Percentiles rank a stretch among this genome's conserved stretches.
Conservation (phyloP, 768 basidiomycete species). For the Cystofilobasidium macerans region DNA sequence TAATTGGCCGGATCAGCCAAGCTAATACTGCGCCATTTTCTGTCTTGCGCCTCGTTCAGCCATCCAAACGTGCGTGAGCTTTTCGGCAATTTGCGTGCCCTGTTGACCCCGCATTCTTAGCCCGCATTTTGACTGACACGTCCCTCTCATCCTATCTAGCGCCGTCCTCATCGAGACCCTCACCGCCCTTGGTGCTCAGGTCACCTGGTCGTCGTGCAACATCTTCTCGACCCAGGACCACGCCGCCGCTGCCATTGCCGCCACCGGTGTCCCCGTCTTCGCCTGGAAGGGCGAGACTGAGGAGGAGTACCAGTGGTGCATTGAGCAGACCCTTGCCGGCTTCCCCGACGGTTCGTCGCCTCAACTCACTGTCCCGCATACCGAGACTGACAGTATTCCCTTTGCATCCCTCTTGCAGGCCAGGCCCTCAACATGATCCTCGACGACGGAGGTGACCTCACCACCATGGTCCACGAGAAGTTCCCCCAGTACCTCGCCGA, state of each 20-base stretch:
- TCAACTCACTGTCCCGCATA: neutral
- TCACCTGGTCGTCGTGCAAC: slow-evolving; percentile 99
- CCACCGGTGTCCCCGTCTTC: slow-evolving; percentile 94
- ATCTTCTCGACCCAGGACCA: slow-evolving; percentile 99
- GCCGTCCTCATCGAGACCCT: slow-evolving; percentile 98
- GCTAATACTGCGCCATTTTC: too few relatives aligned
- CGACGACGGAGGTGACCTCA: slow-evolving; percentile 97
- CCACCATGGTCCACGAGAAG: slow-evolving; percentile 87
- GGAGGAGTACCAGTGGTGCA: slow-evolving; percentile 96
- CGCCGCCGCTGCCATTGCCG: slow-evolving; percentile 94
- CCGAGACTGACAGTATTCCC: neutral
- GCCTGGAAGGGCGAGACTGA: slow-evolving; percentile 99
- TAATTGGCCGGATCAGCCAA: too few relatives aligned
- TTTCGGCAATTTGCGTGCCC: neutral
- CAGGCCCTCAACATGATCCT: slow-evolving; percentile 94
- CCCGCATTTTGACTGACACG: slow-evolving; percentile 1
- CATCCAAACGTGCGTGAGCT: slow-evolving; percentile 25
- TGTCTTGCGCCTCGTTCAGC: neutral
- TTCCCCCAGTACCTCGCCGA: slow-evolving; percentile 78
- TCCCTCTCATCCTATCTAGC: slow-evolving; percentile 33
- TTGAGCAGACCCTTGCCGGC: slow-evolving; percentile 84
- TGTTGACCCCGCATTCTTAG: too few relatives aligned
- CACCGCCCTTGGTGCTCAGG: slow-evolving; percentile 86
- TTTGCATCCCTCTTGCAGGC: slow-evolving; percentile 35
- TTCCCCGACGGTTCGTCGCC: slow-evolving; percentile 51